These are phyloP conservation scores for Fusarium torreyae DNA, from an alignment of 2,329 filamentous ascomycete genomes.

Conservation along the genomic window DNA sequence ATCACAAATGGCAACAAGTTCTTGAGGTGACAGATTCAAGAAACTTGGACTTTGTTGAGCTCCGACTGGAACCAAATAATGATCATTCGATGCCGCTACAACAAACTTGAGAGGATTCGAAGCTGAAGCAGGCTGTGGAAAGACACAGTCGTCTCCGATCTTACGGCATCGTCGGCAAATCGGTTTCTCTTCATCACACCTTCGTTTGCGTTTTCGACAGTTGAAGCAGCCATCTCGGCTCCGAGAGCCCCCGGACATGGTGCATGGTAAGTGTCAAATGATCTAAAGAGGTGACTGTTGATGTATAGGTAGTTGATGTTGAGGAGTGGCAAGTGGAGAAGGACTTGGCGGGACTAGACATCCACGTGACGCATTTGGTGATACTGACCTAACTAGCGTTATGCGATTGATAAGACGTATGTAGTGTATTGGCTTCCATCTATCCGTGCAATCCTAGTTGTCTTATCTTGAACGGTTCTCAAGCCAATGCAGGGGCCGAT, in stretches of 20 bases:
- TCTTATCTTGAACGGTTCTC: too few relatives aligned
- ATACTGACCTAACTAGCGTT: slow-evolving; percentile 3
- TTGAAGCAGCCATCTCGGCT: slow-evolving; percentile 57
- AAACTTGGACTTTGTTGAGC: slow-evolving; percentile 17
- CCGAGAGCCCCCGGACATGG: slow-evolving; percentile 44
- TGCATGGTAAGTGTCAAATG: slow-evolving; percentile 20
- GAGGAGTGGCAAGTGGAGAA: not conserved
- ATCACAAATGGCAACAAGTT: slow-evolving; percentile 25
- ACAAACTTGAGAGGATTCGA: slow-evolving; percentile 45
- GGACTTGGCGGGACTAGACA: too few relatives aligned
- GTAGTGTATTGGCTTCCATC: not conserved
- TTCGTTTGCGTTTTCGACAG: slow-evolving; percentile 66
- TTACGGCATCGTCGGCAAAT: slow-evolving; percentile 34
- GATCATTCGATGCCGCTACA: slow-evolving; percentile 29
- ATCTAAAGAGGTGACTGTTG: not conserved
- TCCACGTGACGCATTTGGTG: slow-evolving; percentile 15
- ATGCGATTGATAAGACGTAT: not conserved
- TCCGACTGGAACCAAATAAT: slow-evolving; percentile 32
- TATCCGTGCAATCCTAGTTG: not conserved
- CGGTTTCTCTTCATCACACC: slow-evolving; percentile 58
- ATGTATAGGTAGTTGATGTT: not conserved
- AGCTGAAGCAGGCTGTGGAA: slow-evolving; percentile 32
- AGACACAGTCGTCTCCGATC: slow-evolving; percentile 38
- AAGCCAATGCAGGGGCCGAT: not conserved
- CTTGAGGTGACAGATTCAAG: slow-evolving; percentile 38